phyloP scores from a whole-genome alignment of 2,329 filamentous ascomycete genomes.

The Paramyrothecium sp. region DNA sequence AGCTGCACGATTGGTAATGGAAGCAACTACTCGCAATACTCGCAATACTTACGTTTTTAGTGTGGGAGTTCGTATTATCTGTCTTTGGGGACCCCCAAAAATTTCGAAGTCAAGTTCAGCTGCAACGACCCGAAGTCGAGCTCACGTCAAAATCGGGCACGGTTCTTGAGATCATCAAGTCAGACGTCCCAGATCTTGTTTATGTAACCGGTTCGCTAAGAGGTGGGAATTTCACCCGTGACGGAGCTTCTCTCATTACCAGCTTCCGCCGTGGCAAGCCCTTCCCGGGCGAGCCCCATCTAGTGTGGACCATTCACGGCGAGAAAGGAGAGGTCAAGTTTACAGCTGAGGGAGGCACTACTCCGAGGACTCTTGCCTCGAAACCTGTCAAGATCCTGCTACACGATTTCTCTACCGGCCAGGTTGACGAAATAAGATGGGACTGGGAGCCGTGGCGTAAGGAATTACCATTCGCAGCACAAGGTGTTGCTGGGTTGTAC shows the following conservation, averaged over 20 bases:
- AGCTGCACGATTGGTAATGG: no score
- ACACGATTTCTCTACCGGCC: constrained; percentile 45
- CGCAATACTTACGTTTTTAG: constrained; percentile 20
- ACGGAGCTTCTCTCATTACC: constrained; percentile 38
- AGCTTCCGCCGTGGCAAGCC: constrained; percentile 46
- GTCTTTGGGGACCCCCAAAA: constrained; percentile 43
- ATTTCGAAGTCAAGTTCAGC: constrained; percentile 38
- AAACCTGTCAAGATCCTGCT: constrained; percentile 45
- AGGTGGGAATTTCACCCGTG: constrained; percentile 15
- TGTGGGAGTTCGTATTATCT: constrained; percentile 43
- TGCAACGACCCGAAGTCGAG: constrained; percentile 39
- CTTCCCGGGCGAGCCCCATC: constrained; percentile 43
- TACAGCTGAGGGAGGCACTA: constrained; percentile 21
- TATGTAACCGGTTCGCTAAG: constrained; percentile 33
- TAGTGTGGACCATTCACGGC: constrained; percentile 50
- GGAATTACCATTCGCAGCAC: constrained; percentile 48
- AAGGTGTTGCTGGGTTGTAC: no score
- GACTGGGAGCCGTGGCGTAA: constrained; percentile 40
- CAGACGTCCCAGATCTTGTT: constrained; percentile 44
- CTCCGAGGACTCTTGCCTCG: constrained; percentile 26
- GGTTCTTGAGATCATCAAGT: constrained; percentile 28
- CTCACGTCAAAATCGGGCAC: constrained; percentile 31
- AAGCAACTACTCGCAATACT: no score
- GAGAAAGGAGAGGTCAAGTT: constrained; percentile 49
- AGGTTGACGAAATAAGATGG: constrained; percentile 34